Conservation (phyloP, 73 alveolate species). For the Urostyla sp. region DNA sequence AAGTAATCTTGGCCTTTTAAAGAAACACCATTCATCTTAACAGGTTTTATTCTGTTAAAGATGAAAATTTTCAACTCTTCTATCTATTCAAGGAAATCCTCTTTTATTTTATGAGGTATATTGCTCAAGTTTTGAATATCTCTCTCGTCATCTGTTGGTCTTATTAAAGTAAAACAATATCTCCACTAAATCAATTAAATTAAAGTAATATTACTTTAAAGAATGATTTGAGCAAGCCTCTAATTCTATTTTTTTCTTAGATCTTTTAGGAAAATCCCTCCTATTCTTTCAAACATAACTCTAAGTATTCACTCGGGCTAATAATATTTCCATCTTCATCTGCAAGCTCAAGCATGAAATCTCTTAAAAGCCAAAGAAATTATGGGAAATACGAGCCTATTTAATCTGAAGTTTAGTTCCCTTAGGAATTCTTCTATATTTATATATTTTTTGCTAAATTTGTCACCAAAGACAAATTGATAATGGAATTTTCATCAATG, state of each 20-base stretch:
- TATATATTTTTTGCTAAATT: conserved; percentile 84
- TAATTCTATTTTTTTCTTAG: conserved; percentile 84
- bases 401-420: conserved; percentile 49
- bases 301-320: conserved; percentile 90
- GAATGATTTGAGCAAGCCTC: conserved; percentile 88
- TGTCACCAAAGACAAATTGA: conserved; percentile 91
- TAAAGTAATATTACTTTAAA: conserved; percentile 68
- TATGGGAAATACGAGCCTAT: conserved; percentile 53
- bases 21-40: conserved; percentile 69
- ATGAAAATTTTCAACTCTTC: conserved; percentile 78
- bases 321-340: conserved; percentile 89
- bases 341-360: conserved; percentile 90
- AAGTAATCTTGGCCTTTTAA: conserved; percentile 80
- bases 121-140: conserved; percentile 82
- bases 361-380: conserved; percentile 96
- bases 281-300: conserved; percentile 79
- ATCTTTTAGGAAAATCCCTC: conserved; percentile 69
- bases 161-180: conserved; percentile 96
- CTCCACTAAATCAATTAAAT: conserved; percentile 58
- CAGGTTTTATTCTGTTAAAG: conserved; percentile 81
- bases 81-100: conserved; percentile 85
- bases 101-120: conserved; percentile 65
- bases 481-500: conserved; percentile 93
- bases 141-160: conserved; percentile 96
- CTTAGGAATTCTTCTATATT: conserved; percentile 68